Evolutionary conservation across 768 basidiomycete genomes (phyloP), one percentile per base, ranked within the genome.

Genomic region (Coprinopsis strossmayeri): DNA sequence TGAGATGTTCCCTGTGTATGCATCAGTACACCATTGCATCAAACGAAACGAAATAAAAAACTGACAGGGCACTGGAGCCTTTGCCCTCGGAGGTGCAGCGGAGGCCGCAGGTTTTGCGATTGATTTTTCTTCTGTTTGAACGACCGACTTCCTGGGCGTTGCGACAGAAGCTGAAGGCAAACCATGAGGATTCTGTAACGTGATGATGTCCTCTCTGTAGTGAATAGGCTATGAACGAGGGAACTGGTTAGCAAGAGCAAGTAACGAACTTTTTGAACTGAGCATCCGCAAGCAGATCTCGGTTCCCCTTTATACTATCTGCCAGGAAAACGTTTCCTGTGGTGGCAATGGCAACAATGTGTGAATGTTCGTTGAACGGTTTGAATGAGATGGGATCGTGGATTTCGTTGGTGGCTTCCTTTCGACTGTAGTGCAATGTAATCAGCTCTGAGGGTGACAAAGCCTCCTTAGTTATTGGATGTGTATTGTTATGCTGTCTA

Each of bases 301-400:
- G 76, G 51, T 88, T 87, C 18, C 84, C 87, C 59, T 84, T 91
- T 50, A 92, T 72, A 56, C 93, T 95, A 40, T 97, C 96, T 5
- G 87, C 85, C 15, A 94, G 74, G 64, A 88, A 98, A 12, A 98
- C 92, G 61, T 96, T 96, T 13, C 92, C 93, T 0, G 91, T 92
- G 0, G 82, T 85, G 4, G 84, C 83, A 55, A 96, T 82, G 34
- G 90, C 88, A 30, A 92, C 89, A 48, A 99, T 89, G 61, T 97
- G 89, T 1, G 95, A 94, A 63, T 98, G 95, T 53, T 95, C 87
- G 61, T 78, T 93, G 75, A 99, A 96, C 1, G 90, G 87, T 64
- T 97, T 98, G 79, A 95, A 99, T 2, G 92, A 91, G 37, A 99
- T 92, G 0, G 96, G 96, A 63, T 99, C 96, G 62, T 96, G 86